Conservation (phyloP, 257 asterid genomes). For the Solanum bulbocastanum region DNA sequence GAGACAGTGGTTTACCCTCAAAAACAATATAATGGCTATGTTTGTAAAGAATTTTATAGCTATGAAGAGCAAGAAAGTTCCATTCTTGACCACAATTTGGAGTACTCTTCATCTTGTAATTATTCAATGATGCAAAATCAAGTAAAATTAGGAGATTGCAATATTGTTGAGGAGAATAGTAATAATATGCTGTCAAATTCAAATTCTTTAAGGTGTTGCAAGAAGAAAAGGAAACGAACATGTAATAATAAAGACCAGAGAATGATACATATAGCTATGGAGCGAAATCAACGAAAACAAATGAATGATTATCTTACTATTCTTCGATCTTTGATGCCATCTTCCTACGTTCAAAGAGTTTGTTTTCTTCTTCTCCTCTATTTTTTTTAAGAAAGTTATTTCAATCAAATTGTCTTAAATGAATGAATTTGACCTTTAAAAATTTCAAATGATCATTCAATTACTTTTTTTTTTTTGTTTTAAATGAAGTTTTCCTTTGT, state of each 20-base stretch:
- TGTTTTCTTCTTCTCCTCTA: not conserved
- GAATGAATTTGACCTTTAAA: no score
- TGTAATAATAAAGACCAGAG: not conserved
- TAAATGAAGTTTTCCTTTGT: no score
- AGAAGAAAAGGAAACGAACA: not conserved
- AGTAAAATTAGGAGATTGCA: not conserved
- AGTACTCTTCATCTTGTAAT: conserved; percentile 4
- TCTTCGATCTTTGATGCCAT: conserved; percentile 27
- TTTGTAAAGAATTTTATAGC: conserved; percentile 18
- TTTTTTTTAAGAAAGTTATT: no score
- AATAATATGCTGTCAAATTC: not conserved
- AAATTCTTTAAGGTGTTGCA: not conserved
- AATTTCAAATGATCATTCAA: not conserved
- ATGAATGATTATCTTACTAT: conserved; percentile 19
- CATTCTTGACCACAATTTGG: not conserved
- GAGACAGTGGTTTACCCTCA: conserved; percentile 24
- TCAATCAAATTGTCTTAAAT: no score
- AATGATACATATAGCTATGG: not conserved
- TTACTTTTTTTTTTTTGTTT: not conserved
- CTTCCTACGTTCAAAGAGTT: conserved; percentile 34
- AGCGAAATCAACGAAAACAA: not conserved
- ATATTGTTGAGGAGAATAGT: not conserved
- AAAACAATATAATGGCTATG: conserved; percentile 9
- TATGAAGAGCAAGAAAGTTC: conserved; percentile 1
- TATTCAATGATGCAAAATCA: not conserved